Evolutionary conservation across 23 red algal species (phyloP).

Genomic region (Cyanidiococcus yangmingshanensis): DNA sequence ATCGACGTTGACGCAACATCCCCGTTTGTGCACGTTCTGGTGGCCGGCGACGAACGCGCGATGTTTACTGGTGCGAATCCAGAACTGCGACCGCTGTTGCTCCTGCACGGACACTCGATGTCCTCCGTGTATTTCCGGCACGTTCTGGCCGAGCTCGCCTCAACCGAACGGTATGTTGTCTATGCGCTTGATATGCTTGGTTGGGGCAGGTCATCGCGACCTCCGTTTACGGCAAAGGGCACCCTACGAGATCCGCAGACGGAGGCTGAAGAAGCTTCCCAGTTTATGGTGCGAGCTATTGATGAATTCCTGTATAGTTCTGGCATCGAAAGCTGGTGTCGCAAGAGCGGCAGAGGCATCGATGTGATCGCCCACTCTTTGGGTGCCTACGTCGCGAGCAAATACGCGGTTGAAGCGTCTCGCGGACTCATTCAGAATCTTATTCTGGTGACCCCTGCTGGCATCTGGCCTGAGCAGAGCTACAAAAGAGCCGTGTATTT

Average conservation of each 20-base stretch:
- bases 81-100: constrained; percentile 29
- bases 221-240: constrained; percentile 32
- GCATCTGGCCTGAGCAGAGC: constrained; percentile 31
- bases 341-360: constrained; percentile 18
- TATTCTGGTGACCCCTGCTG: constrained; percentile 78
- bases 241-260: neutral
- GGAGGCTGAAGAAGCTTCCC: neutral
- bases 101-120: constrained; percentile 99
- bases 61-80: neutral
- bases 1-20: neutral
- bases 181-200: constrained; percentile 76
- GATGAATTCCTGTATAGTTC: neutral
- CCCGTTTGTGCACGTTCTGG: constrained; percentile 4
- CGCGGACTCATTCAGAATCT: constrained; percentile 34
- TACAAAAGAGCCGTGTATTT: constrained; percentile 71
- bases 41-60: constrained; percentile 2
- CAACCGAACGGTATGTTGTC: constrained; percentile 30
- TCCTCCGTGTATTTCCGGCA: constrained; percentile 64
- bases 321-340: constrained; percentile 7
- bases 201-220: constrained; percentile 73
- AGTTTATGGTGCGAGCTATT: neutral
- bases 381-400: constrained; percentile 67
- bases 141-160: constrained; percentile 69
- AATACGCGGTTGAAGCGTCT: constrained; percentile 31
- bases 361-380: constrained; percentile 63